Percentiles rank a stretch among this genome's conserved stretches.
Evolutionary conservation across 345 rosid genomes (phyloP).

Genomic region (Xanthoceras sorbifolium): DNA sequence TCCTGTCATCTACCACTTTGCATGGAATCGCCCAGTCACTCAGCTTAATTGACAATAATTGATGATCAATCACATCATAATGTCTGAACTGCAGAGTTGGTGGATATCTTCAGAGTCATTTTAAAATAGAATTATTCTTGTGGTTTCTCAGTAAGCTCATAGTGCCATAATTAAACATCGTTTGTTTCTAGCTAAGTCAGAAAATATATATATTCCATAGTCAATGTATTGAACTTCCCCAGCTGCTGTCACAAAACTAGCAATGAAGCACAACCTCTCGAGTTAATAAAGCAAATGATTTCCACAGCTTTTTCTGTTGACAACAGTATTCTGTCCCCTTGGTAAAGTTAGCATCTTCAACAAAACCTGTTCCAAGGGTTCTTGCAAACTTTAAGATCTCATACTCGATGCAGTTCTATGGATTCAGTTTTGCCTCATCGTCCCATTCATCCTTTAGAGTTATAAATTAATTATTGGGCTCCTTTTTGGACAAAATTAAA

Average conservation of each 20-base stretch:
- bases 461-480: neutral
- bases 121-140: no score
- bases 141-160: no score
- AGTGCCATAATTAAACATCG: no score
- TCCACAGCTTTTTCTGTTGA: neutral
- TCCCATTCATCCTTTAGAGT: neutral
- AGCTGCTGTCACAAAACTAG: neutral
- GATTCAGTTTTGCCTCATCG: neutral
- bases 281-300: neutral
- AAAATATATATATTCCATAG: neutral
- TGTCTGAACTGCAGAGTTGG: no score
- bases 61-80: neutral
- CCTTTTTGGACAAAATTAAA: neutral
- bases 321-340: neutral
- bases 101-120: no score
- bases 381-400: neutral
- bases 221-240: neutral
- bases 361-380: neutral
- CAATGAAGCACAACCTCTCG: neutral
- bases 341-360: neutral
- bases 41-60: neutral
- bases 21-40: neutral
- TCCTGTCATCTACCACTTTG: no score
- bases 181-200: no score
- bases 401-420: neutral